Percentiles rank a stretch among this genome's conserved stretches.
Evolutionary conservation across 371 early-diverging fungal species (phyloP).

Genomic region (Rhizomucor miehei): DNA sequence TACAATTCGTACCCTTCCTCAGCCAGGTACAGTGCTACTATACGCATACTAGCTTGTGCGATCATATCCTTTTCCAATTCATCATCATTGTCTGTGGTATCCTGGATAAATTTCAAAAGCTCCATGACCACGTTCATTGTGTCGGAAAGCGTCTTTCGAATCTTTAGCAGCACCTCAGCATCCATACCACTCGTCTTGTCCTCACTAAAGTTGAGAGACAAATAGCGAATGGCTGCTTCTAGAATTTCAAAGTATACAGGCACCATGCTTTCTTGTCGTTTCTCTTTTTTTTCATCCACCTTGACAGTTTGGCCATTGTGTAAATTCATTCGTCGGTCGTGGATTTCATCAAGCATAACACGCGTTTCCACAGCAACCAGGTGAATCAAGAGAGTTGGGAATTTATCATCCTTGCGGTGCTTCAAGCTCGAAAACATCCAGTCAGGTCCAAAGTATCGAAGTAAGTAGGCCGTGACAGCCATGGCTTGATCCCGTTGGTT

Average conservation of each 20-base stretch:
- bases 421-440: conserved; percentile 40
- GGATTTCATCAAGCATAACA: conserved; percentile 47
- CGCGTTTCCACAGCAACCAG: conserved; percentile 50
- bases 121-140: conserved; percentile 44
- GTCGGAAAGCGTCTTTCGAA: conserved; percentile 37
- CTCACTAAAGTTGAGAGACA: conserved; percentile 25
- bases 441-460: conserved; percentile 39
- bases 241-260: conserved; percentile 48
- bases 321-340: conserved; percentile 22
- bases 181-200: conserved; percentile 32
- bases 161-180: conserved; percentile 38
- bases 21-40: conserved; percentile 42
- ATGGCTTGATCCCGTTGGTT: conserved; percentile 32
- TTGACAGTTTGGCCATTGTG: conserved; percentile 17
- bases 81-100: conserved; percentile 18
- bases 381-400: conserved; percentile 45
- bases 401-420: conserved; percentile 25
- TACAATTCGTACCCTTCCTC: conserved; percentile 43
- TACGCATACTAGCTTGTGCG: conserved; percentile 44
- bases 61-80: conserved; percentile 30
- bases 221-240: conserved; percentile 41
- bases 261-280: conserved; percentile 33
- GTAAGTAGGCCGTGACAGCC: conserved; percentile 21
- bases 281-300: conserved; percentile 18
- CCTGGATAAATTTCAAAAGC: conserved; percentile 33